phyloP scores from a whole-genome alignment of 352 stramenopile genomes.

The Globisporangium paddicum region DNA sequence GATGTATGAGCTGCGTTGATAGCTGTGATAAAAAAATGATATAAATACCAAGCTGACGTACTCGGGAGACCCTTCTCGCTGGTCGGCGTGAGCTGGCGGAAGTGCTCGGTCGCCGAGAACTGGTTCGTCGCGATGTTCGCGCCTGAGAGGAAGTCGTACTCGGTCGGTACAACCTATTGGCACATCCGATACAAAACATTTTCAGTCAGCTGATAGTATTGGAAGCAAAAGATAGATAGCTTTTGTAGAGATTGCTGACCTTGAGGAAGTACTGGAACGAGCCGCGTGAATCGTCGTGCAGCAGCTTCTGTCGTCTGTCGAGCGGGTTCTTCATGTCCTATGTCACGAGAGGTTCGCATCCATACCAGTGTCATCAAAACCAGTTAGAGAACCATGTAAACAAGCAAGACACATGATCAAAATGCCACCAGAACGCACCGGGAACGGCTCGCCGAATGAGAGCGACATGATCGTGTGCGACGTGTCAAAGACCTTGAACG shows the following conservation, averaged over 20 bases:
- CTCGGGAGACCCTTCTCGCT: constrained; percentile 81
- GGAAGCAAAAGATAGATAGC: neutral
- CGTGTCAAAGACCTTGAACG: constrained; percentile 72
- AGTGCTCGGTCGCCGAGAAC: constrained; percentile 98
- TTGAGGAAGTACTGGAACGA: constrained; percentile 86
- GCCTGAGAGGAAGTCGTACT: constrained; percentile 90
- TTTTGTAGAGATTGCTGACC: constrained; percentile 19
- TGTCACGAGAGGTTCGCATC: neutral
- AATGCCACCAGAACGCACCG: constrained; percentile 27
- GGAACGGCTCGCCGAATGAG: constrained; percentile 72
- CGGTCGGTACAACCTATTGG: constrained; percentile 93
- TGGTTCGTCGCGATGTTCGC: constrained; percentile 93
- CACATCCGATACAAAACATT: neutral
- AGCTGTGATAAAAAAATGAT: constrained; percentile 4
- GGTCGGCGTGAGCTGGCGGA: constrained; percentile 82
- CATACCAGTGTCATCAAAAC: neutral
- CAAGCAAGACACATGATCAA: neutral
- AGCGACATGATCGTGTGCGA: constrained; percentile 63
- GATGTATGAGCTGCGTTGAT: too few relatives aligned
- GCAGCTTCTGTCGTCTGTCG: constrained; percentile 56
- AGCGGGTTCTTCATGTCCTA: constrained; percentile 86
- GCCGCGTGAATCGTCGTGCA: constrained; percentile 45
- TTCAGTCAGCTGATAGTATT: neutral
- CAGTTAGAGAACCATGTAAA: neutral
- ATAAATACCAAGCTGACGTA: constrained; percentile 28